Percentiles rank a stretch among this genome's conserved stretches.
phyloP scores from a whole-genome alignment of 805 yeast species.

The Sungouiella blattae region DNA sequence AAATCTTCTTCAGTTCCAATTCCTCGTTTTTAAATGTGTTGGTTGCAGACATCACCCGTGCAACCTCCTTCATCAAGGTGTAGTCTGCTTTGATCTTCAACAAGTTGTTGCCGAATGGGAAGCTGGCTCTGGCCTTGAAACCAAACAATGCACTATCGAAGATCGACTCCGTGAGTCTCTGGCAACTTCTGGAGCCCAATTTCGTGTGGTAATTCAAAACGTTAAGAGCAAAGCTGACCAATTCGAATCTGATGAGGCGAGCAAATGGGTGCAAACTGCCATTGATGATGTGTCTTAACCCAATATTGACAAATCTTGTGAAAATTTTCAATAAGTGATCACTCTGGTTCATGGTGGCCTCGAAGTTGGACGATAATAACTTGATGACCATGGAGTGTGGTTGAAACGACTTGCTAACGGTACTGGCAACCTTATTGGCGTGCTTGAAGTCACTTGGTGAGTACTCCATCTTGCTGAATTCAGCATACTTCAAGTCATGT shows the following conservation, averaged over 20 bases:
- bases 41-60: constrained; percentile 24
- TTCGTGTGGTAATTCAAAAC: constrained; percentile 55
- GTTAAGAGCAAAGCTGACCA: constrained; percentile 65
- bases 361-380: constrained; percentile 71
- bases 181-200: constrained; percentile 45
- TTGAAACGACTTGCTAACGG: constrained; percentile 48
- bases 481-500: constrained; percentile 56
- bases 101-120: constrained; percentile 84
- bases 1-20: constrained; percentile 47
- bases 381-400: constrained; percentile 70
- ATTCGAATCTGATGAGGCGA: constrained; percentile 68
- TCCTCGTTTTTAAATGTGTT: constrained; percentile 19
- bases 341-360: constrained; percentile 72
- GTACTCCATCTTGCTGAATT: constrained; percentile 78
- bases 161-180: constrained; percentile 47
- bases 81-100: constrained; percentile 69
- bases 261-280: constrained; percentile 87
- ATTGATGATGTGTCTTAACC: constrained; percentile 45
- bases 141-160: constrained; percentile 71
- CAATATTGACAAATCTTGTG: constrained; percentile 55
- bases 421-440: constrained; percentile 49
- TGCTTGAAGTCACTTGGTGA: constrained; percentile 71
- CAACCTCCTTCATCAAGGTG: constrained; percentile 52
- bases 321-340: constrained; percentile 66
- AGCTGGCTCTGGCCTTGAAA: constrained; percentile 61